These are phyloP conservation scores for Arbutus unedo DNA, from an alignment of 148 eudicot species.

Conservation along the genomic window DNA sequence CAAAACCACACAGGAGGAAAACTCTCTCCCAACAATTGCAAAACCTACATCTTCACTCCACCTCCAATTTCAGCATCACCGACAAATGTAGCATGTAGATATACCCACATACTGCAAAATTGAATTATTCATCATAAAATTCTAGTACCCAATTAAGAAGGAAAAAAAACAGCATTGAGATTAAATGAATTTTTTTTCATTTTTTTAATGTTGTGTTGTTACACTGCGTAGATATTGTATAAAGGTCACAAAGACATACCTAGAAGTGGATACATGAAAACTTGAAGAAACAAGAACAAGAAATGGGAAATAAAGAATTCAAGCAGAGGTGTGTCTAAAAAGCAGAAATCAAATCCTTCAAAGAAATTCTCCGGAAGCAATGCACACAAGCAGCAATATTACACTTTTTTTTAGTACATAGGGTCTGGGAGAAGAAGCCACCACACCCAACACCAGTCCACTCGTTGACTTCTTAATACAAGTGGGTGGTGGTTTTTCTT, in stretches of 20 bases:
- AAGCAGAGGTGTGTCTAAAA: slow-evolving; percentile 8
- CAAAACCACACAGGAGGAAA: no score
- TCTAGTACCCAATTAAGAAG: no score
- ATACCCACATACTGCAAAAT: no score
- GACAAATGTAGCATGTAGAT: no score
- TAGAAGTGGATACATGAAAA: slow-evolving; percentile 15
- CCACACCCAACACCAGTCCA: slow-evolving; percentile 3
- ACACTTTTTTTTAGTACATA: not conserved
- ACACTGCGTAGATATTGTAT: not conserved
- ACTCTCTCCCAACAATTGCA: no score
- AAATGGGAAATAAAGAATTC: not conserved
- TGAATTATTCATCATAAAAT: no score
- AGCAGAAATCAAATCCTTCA: slow-evolving; percentile 15
- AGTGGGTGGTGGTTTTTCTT: not conserved
- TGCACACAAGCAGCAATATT: slow-evolving; percentile 10
- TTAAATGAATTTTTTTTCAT: not conserved
- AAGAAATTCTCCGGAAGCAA: slow-evolving; percentile 8
- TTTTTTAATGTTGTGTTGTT: not conserved
- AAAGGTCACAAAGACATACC: slow-evolving; percentile 5
- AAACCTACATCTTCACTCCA: no score
- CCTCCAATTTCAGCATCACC: no score
- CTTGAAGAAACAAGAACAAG: not conserved
- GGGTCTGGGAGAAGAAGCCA: slow-evolving; percentile 10
- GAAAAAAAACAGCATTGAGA: no score
- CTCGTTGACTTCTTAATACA: not conserved